Evolutionary conservation across 2,329 filamentous ascomycete species (phyloP).

Genomic region (Trichoderma pleuroti): DNA sequence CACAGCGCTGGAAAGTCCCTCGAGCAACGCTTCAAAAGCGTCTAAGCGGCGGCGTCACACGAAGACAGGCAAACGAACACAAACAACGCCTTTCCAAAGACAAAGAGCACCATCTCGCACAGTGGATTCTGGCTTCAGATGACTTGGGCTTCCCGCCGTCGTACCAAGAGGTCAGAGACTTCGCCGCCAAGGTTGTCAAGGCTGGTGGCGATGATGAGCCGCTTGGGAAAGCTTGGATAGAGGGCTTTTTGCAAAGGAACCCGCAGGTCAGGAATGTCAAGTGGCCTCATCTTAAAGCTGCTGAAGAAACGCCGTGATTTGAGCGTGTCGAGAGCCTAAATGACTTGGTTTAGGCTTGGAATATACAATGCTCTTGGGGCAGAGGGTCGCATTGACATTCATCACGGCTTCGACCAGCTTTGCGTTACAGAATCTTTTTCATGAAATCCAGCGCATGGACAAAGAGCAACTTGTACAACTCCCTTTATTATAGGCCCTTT

Average conservation of each 20-base stretch:
- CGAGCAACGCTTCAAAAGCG: neutral
- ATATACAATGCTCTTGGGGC: neutral
- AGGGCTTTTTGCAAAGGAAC: constrained; percentile 15
- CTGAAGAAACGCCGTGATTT: neutral
- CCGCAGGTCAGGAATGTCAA: constrained; percentile 5
- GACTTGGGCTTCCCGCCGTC: neutral
- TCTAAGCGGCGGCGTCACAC: neutral
- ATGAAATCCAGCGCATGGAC: neutral
- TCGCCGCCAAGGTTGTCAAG: constrained; percentile 13
- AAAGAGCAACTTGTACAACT: neutral
- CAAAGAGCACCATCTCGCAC: constrained; percentile 11
- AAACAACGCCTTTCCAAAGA: constrained; percentile 14
- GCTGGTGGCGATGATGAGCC: constrained; percentile 5
- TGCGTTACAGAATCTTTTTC: neutral
- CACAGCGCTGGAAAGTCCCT: constrained; percentile 7
- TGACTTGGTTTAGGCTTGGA: neutral
- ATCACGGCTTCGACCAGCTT: neutral
- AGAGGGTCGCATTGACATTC: neutral
- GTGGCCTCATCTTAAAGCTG: neutral
- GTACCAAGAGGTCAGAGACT: constrained; percentile 10
- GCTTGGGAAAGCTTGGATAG: constrained; percentile 18
- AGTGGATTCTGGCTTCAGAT: constrained; percentile 9
- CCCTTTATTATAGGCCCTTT: neutral
- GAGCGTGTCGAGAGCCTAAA: neutral
- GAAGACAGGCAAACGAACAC: neutral